A percentile compares a stretch with the other conserved stretches of the same genome.
Evolutionary conservation across 129 eudicot species (phyloP).

Genomic region (Saposhnikovia divaricata): DNA sequence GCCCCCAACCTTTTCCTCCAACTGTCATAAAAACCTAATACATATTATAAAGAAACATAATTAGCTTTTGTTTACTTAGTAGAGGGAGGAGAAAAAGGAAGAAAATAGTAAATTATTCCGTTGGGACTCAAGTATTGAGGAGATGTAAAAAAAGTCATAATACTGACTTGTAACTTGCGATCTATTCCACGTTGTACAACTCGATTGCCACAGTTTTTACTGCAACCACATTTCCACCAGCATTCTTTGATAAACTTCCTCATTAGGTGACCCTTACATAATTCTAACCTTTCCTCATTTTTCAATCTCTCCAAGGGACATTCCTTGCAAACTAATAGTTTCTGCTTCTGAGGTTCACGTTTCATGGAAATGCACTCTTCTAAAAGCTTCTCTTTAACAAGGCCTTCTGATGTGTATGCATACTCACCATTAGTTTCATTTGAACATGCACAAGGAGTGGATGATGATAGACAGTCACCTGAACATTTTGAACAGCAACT

Average conservation of each 20-base stretch:
- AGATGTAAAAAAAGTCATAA: not conserved
- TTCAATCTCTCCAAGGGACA: conserved; percentile 76
- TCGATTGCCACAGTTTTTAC: conserved; percentile 75
- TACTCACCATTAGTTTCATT: conserved; percentile 56
- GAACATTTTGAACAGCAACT: conserved; percentile 62
- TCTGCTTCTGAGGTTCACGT: conserved; percentile 54
- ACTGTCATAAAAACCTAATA: conserved; percentile 82
- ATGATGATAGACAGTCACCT: conserved; percentile 54
- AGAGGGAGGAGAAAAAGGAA: not conserved
- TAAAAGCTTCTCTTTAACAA: conserved; percentile 59
- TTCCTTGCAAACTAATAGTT: conserved; percentile 58
- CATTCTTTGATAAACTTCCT: conserved; percentile 86
- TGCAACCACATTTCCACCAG: conserved; percentile 88
- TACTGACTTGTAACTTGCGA: conserved; percentile 60
- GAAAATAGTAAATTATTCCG: not conserved
- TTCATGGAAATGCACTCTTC: conserved; percentile 67
- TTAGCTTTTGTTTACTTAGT: not conserved
- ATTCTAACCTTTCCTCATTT: conserved; percentile 49
- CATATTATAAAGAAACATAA: not conserved
- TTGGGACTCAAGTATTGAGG: not conserved
- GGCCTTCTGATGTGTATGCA: conserved; percentile 79
- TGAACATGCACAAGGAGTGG: conserved; percentile 68
- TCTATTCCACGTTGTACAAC: conserved; percentile 86
- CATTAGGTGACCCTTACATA: conserved; percentile 76
- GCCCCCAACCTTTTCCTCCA: conserved; percentile 98